phyloP scores from a whole-genome alignment of 768 basidiomycete species.

The Mycena latifolia region DNA sequence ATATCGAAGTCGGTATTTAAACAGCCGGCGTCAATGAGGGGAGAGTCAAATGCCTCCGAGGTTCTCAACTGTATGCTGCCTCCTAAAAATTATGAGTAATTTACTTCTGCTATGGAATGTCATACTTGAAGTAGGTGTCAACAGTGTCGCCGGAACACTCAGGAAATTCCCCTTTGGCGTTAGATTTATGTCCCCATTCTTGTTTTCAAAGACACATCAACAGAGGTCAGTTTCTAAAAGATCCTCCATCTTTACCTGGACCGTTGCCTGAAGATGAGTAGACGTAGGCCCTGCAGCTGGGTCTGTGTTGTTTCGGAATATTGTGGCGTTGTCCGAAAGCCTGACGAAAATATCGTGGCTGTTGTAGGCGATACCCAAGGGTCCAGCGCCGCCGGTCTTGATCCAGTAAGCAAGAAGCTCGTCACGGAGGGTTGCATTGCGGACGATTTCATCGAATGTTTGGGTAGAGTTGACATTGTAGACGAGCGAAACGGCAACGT shows the following conservation, averaged over 20 bases:
- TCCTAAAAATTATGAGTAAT: not conserved
- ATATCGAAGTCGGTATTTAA: constrained; percentile 43
- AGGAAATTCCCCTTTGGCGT: constrained; percentile 1
- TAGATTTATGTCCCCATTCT: constrained; percentile 11
- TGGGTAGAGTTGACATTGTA: constrained; percentile 47
- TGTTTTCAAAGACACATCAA: not conserved
- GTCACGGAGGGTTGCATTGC: constrained; percentile 28
- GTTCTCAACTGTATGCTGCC: not conserved
- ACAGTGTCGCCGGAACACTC: constrained; percentile 11
- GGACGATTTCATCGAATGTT: constrained; percentile 42
- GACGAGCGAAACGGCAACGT: constrained; percentile 40
- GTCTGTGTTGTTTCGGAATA: constrained; percentile 38
- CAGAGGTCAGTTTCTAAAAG: not conserved
- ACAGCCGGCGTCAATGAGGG: constrained; percentile 52
- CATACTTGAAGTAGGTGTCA: constrained; percentile 21
- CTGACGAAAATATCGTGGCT: constrained; percentile 41
- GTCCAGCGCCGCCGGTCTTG: constrained; percentile 37
- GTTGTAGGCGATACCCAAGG: constrained; percentile 32
- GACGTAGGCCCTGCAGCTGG: constrained; percentile 41
- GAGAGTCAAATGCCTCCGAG: not conserved
- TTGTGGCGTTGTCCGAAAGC: constrained; percentile 31
- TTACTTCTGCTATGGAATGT: constrained; percentile 42
- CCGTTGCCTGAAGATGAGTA: constrained; percentile 31
- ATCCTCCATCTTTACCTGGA: not conserved
- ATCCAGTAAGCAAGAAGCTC: constrained; percentile 39